Evolutionary conservation across 2,329 filamentous ascomycete species (phyloP).

Genomic region (Aspergillus texensis): DNA sequence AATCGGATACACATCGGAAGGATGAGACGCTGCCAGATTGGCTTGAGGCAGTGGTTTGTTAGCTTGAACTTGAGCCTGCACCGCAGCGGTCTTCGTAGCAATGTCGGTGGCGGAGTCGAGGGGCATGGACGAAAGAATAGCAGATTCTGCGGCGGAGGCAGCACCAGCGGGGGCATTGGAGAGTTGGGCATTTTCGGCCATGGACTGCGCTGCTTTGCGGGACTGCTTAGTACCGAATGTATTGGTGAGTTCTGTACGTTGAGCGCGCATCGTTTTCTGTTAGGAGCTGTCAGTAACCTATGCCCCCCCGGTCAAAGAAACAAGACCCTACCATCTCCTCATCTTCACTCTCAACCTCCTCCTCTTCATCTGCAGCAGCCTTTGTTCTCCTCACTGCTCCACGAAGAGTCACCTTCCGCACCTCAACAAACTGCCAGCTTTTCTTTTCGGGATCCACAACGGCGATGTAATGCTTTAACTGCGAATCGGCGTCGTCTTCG

Average conservation of each 20-base stretch:
- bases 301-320: too few relatives aligned
- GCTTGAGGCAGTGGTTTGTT: constrained; percentile 49
- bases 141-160: constrained; percentile 44
- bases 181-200: constrained; percentile 52
- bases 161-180: constrained; percentile 41
- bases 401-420: constrained; percentile 58
- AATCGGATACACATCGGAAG: constrained; percentile 50
- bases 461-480: constrained; percentile 63
- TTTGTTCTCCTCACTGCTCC: constrained; percentile 44
- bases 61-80: constrained; percentile 48
- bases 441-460: constrained; percentile 59
- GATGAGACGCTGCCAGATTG: constrained; percentile 46
- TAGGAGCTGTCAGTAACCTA: not conserved
- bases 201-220: constrained; percentile 50
- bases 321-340: constrained; percentile 31
- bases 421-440: constrained; percentile 57
- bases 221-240: constrained; percentile 55
- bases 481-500: constrained; percentile 54
- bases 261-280: constrained; percentile 41
- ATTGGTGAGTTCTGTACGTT: constrained; percentile 49
- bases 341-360: constrained; percentile 29
- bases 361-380: constrained; percentile 29
- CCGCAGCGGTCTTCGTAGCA: constrained; percentile 34
- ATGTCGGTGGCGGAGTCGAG: constrained; percentile 34
- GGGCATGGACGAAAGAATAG: constrained; percentile 47